Percentiles rank a stretch among this genome's conserved stretches.
Evolutionary conservation across 2,329 filamentous ascomycete genomes (phyloP).

Genomic region (Sporothrix pallida): DNA sequence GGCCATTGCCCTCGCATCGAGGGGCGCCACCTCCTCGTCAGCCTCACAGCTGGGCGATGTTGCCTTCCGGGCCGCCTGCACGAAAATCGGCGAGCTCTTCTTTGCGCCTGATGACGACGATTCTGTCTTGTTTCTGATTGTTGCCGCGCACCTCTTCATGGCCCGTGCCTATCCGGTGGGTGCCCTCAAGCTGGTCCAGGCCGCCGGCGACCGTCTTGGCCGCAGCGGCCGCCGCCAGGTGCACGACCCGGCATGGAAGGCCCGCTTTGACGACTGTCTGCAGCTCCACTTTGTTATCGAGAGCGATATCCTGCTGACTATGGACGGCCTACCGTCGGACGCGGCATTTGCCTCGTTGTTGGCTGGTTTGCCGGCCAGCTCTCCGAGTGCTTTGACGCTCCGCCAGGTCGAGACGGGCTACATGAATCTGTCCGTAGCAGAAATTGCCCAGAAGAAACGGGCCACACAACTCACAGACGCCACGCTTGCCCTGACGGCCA

Average conservation of each 20-base stretch:
- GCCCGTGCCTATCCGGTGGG: neutral
- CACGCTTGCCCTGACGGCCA: neutral
- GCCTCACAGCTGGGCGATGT: neutral
- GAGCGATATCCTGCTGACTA: constrained; percentile 2
- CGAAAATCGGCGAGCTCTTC: neutral
- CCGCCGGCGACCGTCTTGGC: neutral
- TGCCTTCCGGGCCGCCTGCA: neutral
- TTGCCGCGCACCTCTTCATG: neutral
- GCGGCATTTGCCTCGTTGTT: neutral
- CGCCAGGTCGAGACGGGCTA: constrained; percentile 4
- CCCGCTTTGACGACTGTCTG: constrained; percentile 5
- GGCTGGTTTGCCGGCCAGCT: neutral
- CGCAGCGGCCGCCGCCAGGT: constrained; percentile 10
- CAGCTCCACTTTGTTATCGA: neutral
- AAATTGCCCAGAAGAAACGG: constrained; percentile 4
- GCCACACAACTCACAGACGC: neutral
- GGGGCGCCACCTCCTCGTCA: neutral
- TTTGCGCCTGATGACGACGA: neutral
- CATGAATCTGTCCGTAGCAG: constrained; percentile 7
- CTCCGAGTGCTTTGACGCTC: neutral
- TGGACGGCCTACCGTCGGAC: constrained; percentile 1
- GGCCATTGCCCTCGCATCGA: neutral
- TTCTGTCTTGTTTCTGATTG: neutral
- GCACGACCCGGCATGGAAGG: neutral
- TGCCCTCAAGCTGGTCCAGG: neutral